Evolutionary conservation across 2,329 filamentous ascomycete genomes (phyloP).

Genomic region (Aspergillus brunneoviolaceus): DNA sequence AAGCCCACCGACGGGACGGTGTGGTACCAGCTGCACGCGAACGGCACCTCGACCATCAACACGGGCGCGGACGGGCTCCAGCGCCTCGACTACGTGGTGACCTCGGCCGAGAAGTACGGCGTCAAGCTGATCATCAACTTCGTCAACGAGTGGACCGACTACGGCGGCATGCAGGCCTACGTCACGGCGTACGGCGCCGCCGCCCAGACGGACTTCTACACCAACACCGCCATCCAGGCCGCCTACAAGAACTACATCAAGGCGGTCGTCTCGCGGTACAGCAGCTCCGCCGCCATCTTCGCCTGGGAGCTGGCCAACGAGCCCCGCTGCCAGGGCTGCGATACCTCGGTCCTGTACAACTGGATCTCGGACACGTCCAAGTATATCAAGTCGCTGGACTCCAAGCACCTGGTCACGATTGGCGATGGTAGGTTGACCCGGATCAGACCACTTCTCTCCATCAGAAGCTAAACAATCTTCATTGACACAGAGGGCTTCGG

Average conservation of each 20-base stretch:
- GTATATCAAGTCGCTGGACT: constrained; percentile 65
- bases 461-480: background rate
- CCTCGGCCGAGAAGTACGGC: constrained; percentile 57
- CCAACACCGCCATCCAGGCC: constrained; percentile 51
- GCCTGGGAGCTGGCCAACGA: constrained; percentile 70
- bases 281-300: constrained; percentile 59
- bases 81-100: constrained; percentile 64
- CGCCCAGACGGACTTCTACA: constrained; percentile 57
- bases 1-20: constrained; percentile 45
- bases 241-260: constrained; percentile 65
- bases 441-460: background rate
- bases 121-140: constrained; percentile 60
- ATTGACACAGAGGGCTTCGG: constrained; percentile 56
- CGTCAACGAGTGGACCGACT: constrained; percentile 70
- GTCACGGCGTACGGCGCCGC: constrained; percentile 54
- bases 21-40: constrained; percentile 44
- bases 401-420: constrained; percentile 60
- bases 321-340: constrained; percentile 62
- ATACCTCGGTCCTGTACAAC: constrained; percentile 55
- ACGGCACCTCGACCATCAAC: constrained; percentile 56
- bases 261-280: constrained; percentile 60
- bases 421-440: constrained; percentile 48
- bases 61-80: constrained; percentile 62
- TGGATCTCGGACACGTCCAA: constrained; percentile 60
- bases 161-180: constrained; percentile 63